These are phyloP conservation scores for Cyberlindnera suaveolens DNA, from an alignment of 805 yeast species.

Conservation along the genomic window DNA sequence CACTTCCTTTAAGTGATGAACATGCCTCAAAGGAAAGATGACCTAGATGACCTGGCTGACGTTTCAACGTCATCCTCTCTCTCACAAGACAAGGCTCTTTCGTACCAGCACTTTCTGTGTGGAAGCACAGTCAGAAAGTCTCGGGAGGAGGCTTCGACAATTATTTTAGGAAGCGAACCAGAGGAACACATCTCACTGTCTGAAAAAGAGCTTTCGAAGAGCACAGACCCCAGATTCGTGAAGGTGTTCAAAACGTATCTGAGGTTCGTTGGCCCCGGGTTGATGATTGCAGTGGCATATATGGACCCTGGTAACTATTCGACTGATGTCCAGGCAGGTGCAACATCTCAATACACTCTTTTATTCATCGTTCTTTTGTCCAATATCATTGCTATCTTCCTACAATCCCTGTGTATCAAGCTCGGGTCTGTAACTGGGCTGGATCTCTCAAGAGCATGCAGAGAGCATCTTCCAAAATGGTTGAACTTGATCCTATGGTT, in stretches of 20 bases:
- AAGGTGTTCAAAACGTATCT: conserved; percentile 44
- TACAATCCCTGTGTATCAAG: conserved; percentile 79
- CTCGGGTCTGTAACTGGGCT: conserved; percentile 87
- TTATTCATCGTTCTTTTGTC: conserved; percentile 68
- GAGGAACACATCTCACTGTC: no score
- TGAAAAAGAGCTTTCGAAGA: no score
- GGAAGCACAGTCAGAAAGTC: no score
- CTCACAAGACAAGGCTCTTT: no score
- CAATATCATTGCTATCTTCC: conserved; percentile 76
- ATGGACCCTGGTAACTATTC: conserved; percentile 94
- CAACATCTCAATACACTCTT: conserved; percentile 66
- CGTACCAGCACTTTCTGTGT: no score
- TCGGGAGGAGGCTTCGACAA: no score
- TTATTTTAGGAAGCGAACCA: no score
- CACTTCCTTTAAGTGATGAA: no score
- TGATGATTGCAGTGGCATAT: conserved; percentile 84
- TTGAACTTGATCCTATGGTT: conserved; percentile 58
- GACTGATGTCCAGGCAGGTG: conserved; percentile 86
- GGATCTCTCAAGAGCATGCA: conserved; percentile 81
- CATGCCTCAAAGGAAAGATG: no score
- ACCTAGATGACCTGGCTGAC: no score
- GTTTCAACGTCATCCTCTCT: no score
- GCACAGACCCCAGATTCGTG: conserved; percentile 11
- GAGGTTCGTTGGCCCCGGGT: conserved; percentile 79
- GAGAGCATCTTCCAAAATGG: conserved; percentile 61